phyloP scores from a whole-genome alignment of 2,329 filamentous ascomycete species.

The Xylariales sp. region DNA sequence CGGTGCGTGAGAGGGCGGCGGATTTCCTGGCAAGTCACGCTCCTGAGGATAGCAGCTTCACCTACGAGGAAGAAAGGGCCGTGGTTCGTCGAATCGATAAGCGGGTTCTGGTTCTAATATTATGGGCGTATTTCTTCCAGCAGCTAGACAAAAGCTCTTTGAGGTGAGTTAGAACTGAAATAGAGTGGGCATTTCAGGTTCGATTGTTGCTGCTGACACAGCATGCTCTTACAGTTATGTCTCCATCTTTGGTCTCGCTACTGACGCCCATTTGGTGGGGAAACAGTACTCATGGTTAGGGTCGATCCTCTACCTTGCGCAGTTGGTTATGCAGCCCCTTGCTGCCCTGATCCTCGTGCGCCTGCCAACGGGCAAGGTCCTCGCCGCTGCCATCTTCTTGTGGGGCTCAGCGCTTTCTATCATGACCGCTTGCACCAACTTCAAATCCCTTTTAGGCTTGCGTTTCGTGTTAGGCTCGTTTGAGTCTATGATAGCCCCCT shows the following conservation, averaged over 20 bases:
- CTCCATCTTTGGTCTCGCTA: constrained; percentile 43
- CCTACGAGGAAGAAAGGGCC: constrained; percentile 43
- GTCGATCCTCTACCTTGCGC: constrained; percentile 52
- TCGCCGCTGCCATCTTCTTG: constrained; percentile 43
- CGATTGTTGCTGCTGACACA: no score
- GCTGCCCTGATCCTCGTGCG: constrained; percentile 49
- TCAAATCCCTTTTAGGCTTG: constrained; percentile 38
- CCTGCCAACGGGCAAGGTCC: constrained; percentile 50
- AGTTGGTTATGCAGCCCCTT: constrained; percentile 53
- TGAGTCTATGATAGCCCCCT: constrained; percentile 45
- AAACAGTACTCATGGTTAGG: constrained; percentile 36
- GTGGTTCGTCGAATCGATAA: constrained; percentile 43
- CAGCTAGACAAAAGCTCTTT: constrained; percentile 47
- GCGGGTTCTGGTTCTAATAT: constrained; percentile 44
- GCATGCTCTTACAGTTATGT: no score
- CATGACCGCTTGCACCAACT: constrained; percentile 47
- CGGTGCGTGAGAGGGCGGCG: constrained; percentile 41
- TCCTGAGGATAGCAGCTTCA: constrained; percentile 36
- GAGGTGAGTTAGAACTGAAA: no score
- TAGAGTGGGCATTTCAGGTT: no score
- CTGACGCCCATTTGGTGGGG: constrained; percentile 41
- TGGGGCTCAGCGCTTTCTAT: constrained; percentile 48
- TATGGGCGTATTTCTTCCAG: constrained; percentile 55
- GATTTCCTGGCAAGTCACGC: constrained; percentile 37
- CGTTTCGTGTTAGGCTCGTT: constrained; percentile 42